Base-by-base conservation (phyloP, 257 asterid genomes). In the Datura wrightii region DNA sequence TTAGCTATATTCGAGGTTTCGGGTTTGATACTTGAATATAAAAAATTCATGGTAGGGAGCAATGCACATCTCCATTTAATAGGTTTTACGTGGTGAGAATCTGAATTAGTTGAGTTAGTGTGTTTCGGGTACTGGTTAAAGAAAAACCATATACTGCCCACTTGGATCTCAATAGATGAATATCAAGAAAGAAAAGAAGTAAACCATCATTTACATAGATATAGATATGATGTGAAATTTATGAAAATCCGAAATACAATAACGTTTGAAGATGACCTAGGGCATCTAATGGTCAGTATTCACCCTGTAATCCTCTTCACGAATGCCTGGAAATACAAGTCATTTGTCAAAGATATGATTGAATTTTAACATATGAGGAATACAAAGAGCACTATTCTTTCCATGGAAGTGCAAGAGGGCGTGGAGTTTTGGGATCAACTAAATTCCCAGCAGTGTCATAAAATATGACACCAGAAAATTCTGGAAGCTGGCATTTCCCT, bases 401-500 rank as follows among this genome's bases (percentile, higher is more conserved):
- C 94, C 96, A 89, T 59, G 92, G 80, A 65, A 89, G 94, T 16
- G 93, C 89, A 55, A 2, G 86, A 58, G 86, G 86, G 39, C 70
- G 67, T 80, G 79, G 83, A 55, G 92, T 79, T 37, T 92, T 90
- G 14, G 92, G 65, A 24, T 89, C 86, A 6, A 85, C 58, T 50
- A 76, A 50, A 48, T 89, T 92, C 53, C 97, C 98, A 1, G 89
- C 79, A 34, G 96, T 88, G 80, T 93, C 98, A 83, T 95, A 93
- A 37, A 93, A 88, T 5, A 94, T 95, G 52, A 93, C 97, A 34
- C 98, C 97, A 0, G 96, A 93, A 89, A 93, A 93, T 78, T 95
- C 94, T 0, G 98, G 97, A 83, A 93, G 95, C 90, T 93, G 93
- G 59, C 97, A 93, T 79, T 93, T 93, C 4, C 97, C 97, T 82